Percentiles rank a stretch among this genome's conserved stretches.
Evolutionary conservation across 495 filamentous ascomycete species (phyloP).

Genomic region (Umbilicaria muhlenbergii): DNA sequence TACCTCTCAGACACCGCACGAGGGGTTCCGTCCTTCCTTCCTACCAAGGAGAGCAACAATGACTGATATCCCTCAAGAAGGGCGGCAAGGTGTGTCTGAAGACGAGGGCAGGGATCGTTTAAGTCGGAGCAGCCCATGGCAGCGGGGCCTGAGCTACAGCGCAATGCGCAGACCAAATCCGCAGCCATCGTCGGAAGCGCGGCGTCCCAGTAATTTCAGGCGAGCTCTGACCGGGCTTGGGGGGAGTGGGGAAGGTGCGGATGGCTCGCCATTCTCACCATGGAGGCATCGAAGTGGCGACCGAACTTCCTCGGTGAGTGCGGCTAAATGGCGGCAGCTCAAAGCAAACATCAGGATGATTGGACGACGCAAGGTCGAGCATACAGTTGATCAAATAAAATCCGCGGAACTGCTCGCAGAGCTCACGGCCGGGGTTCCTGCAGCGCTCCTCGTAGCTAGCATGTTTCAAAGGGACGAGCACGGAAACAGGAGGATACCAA

Average conservation of each 20-base stretch:
- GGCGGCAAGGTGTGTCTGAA: conserved; percentile 64
- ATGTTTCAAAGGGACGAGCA: conserved; percentile 97
- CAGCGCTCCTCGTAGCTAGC: conserved; percentile 81
- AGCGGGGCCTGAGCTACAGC: conserved; percentile 40
- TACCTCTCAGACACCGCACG: conserved; percentile 31
- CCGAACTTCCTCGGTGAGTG: conserved; percentile 59
- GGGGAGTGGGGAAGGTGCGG: conserved; percentile 37
- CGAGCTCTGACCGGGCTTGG: conserved; percentile 54
- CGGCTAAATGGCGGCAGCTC: conserved; percentile 72
- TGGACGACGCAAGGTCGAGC: conserved; percentile 62
- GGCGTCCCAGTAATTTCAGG: conserved; percentile 55
- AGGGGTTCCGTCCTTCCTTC: conserved; percentile 34
- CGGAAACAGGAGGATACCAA: conserved; percentile 83
- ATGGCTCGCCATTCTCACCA: conserved; percentile 26
- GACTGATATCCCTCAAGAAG: conserved; percentile 47
- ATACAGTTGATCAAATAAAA: conserved; percentile 78
- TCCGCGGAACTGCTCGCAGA: conserved; percentile 95
- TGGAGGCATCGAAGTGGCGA: conserved; percentile 40
- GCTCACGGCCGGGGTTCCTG: conserved; percentile 77
- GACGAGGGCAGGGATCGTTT: conserved; percentile 74
- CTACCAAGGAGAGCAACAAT: conserved; percentile 53
- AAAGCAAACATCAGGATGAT: conserved; percentile 75
- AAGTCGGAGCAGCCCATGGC: conserved; percentile 38
- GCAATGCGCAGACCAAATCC: conserved; percentile 18
- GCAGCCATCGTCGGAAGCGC: conserved; percentile 33